Percentiles rank a stretch among this genome's conserved stretches.
Conservation (phyloP, 176 grass and related monocot genomes). For the Carex myosuroides region DNA sequence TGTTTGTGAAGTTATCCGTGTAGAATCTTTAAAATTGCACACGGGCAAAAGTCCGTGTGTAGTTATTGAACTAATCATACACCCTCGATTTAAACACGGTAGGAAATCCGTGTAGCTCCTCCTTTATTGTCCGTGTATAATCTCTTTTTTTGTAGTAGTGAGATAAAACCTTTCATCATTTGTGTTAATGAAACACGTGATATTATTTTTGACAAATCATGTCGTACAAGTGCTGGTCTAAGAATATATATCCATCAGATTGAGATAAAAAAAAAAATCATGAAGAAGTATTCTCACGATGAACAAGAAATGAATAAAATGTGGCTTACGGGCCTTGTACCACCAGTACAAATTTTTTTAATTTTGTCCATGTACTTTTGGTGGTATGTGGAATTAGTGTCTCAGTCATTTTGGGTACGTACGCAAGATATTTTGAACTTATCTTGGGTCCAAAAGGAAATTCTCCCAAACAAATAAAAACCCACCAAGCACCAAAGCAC, state of each 20-base stretch:
- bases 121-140: too few relatives aligned
- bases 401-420: not conserved
- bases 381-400: not conserved
- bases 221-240: too few relatives aligned
- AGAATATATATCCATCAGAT: not conserved
- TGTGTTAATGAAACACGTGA: too few relatives aligned
- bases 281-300: not conserved
- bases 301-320: not conserved
- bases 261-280: not conserved
- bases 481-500: not conserved
- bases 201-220: not conserved
- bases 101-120: too few relatives aligned
- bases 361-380: not conserved
- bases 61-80: too few relatives aligned
- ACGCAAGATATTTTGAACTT: not conserved
- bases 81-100: too few relatives aligned
- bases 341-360: too few relatives aligned
- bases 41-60: too few relatives aligned
- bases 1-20: too few relatives aligned
- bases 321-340: not conserved
- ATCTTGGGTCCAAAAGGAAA: not conserved
- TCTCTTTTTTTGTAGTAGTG: too few relatives aligned
- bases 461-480: slow-evolving; percentile 14
- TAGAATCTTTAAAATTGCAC: too few relatives aligned
- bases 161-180: too few relatives aligned